Evolutionary conservation across 768 basidiomycete genomes (phyloP), one percentile per base, ranked within the genome.

Genomic region (Sutorius australiensis): DNA sequence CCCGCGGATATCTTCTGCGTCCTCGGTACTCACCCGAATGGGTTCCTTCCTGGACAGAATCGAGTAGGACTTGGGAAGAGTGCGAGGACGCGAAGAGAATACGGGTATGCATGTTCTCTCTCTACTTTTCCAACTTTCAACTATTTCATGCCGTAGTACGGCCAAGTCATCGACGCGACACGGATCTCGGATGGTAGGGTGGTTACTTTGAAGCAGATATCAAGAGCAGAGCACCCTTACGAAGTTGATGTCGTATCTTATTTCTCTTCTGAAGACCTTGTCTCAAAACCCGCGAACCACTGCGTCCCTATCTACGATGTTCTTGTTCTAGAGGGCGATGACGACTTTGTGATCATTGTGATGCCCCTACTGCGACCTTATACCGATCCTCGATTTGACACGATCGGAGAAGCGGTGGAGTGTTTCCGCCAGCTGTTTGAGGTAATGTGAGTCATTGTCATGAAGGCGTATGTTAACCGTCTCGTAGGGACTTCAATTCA

Each of bases 401-500:
- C 50, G 0, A 14, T 58, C 5, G 50, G 55, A 3, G 57, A 56
- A 21, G 48, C 5, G 2, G 46, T 71, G 3, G 65, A 67, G 1
- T 71, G 63, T n/a, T 59, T 69, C 5, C 53, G 53, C 12, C 65
- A 70, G 37, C 33, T 69, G n/a, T 69, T 71, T 12, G 69, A 68
- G 60, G 66, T 69, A 41, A 55, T 3, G 9, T 16, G 12, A 17
- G 6, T 16, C 12, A 1, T 49, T 21, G 6, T 13, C 21, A 3
- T 50, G 21, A 0, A 10, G 6, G 4, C 10, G 14, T 6, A 30
- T 11, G 8, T 32, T 50, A 17, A 48, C 40, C 1, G 0, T 16
- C 19, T n/a, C 16, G 1, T 17, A 73, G 72, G 71, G 71, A 2
- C 44, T 75, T 0, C 57, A 61, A 17, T 75, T 72, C 43, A 68